These are phyloP conservation scores for Pseudogymnoascus sp. DNA, from an alignment of 2,329 filamentous ascomycete species.

Conservation along the genomic window DNA sequence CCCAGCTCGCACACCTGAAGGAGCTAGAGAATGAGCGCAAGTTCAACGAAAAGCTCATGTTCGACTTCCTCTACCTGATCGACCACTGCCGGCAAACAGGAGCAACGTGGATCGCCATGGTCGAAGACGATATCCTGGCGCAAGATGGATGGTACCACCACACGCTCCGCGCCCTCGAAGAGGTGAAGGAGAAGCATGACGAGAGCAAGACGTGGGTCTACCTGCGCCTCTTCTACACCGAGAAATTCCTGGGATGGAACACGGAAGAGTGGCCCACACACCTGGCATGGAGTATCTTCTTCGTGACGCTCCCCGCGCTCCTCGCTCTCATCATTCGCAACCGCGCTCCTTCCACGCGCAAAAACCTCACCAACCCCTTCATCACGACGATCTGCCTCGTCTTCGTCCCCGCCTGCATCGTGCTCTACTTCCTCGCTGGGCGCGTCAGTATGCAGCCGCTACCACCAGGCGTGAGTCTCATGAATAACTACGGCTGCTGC, in stretches of 20 bases:
- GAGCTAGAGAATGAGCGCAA: slow-evolving; percentile 19
- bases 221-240: slow-evolving; percentile 33
- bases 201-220: slow-evolving; percentile 24
- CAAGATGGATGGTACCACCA: slow-evolving; percentile 30
- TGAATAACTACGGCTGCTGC: slow-evolving; percentile 34
- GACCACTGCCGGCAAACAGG: slow-evolving; percentile 25
- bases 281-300: slow-evolving; percentile 12
- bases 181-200: slow-evolving; percentile 24
- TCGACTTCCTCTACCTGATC: slow-evolving; percentile 29
- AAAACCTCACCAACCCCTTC: slow-evolving; percentile 9
- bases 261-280: slow-evolving; percentile 30
- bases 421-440: slow-evolving; percentile 18
- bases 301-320: background rate
- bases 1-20: background rate
- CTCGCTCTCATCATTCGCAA: background rate
- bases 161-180: slow-evolving; percentile 24
- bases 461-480: slow-evolving; percentile 26
- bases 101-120: slow-evolving; percentile 30
- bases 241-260: slow-evolving; percentile 34
- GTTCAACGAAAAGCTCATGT: slow-evolving; percentile 27
- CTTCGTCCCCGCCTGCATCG: slow-evolving; percentile 14
- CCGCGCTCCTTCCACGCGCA: background rate
- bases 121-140: slow-evolving; percentile 33
- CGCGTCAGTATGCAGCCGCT: slow-evolving; percentile 17
- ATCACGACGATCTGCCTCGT: slow-evolving; percentile 11